Evolutionary conservation across 805 yeast genomes (phyloP), one percentile per base, ranked within the genome.

Genomic region (Sugiyamaella floridensis): DNA sequence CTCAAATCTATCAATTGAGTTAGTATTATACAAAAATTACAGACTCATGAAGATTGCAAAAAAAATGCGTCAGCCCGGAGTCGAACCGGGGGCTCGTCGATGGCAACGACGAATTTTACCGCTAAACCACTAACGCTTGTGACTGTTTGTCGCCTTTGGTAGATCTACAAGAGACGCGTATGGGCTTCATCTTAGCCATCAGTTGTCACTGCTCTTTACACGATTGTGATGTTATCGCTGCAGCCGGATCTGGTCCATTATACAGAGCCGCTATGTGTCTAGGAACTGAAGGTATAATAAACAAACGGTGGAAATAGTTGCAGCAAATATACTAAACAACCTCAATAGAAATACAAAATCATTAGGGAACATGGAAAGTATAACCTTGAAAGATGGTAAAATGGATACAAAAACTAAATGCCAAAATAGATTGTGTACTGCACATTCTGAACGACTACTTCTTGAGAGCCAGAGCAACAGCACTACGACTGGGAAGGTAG

Each of bases 401-500:
- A 22, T 22, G 6, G 26, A 22, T 22, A 3, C 26, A 22, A 22
- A 22, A 22, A 4, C 6, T 22, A 22, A 22, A 22, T 22, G 26
- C 26, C 26, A 22, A 22, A 22, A 32, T 29, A 29, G 37, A 32
- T 32, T 11, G 12, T 32, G 4, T 40, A 18, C 15, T 14, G n/a
- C 9, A 16, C 15, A 40, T 40, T 10, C 4, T 4, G 3, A 10
- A 14, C 18, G n/a, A 43, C 8, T n/a, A 45, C 26, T 42, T 15
- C 34, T 54, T 41, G 40, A 41, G 60, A 9, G 86, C 89, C 47
- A 85, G 67, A 16, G 83, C 83, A 14, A 85, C 49, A 2, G 80
- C 90, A 14, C 79, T 73, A 69, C 98, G 82, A 42, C 77, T 75
- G n/a, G 98, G 98, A 60, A 89, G 76, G 59, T 80, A 80, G 9